A percentile compares a stretch with the other conserved stretches of the same genome.
phyloP scores from a whole-genome alignment of 2,329 filamentous ascomycete species.

The Metarhizium humberi region DNA sequence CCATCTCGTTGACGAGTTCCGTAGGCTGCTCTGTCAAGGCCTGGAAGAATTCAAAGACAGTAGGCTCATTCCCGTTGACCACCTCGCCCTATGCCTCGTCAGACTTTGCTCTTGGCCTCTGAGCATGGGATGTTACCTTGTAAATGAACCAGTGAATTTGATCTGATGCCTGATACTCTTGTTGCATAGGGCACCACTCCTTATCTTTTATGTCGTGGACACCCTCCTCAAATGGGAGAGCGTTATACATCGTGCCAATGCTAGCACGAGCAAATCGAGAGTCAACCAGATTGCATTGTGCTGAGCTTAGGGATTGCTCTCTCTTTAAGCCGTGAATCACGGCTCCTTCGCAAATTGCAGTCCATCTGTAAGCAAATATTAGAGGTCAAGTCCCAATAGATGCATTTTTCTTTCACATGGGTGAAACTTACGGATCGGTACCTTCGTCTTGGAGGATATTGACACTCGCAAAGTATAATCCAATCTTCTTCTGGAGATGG shows the following conservation, averaged over 20 bases:
- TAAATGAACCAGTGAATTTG: slow-evolving; percentile 21
- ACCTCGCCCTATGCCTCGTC: neutral
- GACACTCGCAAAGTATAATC: neutral
- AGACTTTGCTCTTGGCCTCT: neutral
- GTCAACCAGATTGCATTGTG: slow-evolving; percentile 1
- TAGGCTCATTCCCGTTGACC: neutral
- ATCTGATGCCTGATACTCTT: neutral
- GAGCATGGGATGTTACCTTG: neutral
- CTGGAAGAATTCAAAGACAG: neutral
- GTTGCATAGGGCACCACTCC: neutral
- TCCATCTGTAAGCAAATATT: slow-evolving; percentile 17
- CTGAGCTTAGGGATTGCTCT: neutral
- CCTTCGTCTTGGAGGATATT: slow-evolving; percentile 20
- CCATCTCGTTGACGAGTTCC: neutral
- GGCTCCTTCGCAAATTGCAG: slow-evolving; percentile 24
- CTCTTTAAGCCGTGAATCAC: slow-evolving; percentile 14
- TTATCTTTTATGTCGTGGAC: slow-evolving; percentile 8
- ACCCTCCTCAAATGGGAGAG: neutral
- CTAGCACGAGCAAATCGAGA: slow-evolving; percentile 16
- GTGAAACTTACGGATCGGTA: slow-evolving; percentile 21
- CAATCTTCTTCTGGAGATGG: slow-evolving; percentile 3
- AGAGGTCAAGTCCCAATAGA: neutral
- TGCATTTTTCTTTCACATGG: neutral
- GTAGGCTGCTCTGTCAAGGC: neutral
- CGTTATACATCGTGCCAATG: slow-evolving; percentile 8